Conservation (phyloP, 352 stramenopile species). For the Blastocystis sp. region DNA sequence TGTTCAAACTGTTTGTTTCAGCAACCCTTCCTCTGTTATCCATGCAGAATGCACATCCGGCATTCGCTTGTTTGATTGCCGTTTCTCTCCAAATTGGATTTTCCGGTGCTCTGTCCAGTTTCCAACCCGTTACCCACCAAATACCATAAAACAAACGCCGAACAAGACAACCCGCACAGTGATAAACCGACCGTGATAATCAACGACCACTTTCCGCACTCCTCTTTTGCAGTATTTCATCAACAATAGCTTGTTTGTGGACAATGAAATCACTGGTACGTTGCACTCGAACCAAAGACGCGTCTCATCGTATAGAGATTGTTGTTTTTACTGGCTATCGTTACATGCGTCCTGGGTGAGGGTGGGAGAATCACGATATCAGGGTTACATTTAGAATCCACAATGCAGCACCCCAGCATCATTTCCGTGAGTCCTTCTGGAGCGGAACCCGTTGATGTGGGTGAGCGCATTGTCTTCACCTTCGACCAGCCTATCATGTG, state of each 20-base stretch:
- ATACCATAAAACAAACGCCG: too few relatives aligned
- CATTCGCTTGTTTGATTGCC: neutral
- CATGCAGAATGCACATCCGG: too few relatives aligned
- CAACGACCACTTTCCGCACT: neutral
- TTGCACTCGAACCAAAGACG: neutral
- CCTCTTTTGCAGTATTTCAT: neutral
- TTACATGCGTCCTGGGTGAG: conserved; percentile 13
- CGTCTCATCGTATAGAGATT: neutral
- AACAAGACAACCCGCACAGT: too few relatives aligned
- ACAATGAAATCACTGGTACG: neutral
- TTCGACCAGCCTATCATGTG: conserved; percentile 56
- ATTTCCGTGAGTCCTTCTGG: conserved; percentile 16
- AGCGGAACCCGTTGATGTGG: neutral
- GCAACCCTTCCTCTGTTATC: too few relatives aligned
- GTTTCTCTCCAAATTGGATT: neutral
- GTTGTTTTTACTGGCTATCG: neutral
- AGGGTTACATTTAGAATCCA: conserved; percentile 1
- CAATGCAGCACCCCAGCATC: conserved; percentile 26
- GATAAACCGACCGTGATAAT: neutral
- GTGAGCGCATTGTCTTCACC: conserved; percentile 13
- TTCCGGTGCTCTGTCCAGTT: neutral
- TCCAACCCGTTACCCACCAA: neutral
- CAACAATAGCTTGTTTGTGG: neutral
- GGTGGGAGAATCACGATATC: neutral
- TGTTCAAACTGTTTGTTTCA: neutral